Conservation (phyloP, 495 filamentous ascomycete species). For the Aspergillus asperescens region DNA sequence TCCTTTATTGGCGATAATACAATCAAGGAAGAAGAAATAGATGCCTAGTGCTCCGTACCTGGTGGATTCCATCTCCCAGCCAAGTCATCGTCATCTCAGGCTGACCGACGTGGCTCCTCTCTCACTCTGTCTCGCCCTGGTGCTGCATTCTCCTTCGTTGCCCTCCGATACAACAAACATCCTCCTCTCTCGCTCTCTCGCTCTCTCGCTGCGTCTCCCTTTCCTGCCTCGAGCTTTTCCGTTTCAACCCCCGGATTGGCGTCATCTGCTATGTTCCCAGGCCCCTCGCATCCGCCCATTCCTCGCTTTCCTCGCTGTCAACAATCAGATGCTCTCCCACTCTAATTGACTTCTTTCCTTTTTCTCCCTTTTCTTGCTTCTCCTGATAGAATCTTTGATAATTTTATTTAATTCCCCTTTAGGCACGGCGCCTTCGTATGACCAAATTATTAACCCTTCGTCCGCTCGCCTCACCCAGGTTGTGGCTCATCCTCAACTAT, state of each 20-base stretch:
- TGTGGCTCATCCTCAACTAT: background rate
- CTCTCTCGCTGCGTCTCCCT: conserved; percentile 13
- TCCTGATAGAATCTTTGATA: background rate
- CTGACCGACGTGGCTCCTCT: conserved; percentile 17
- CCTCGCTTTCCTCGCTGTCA: background rate
- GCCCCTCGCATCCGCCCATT: conserved; percentile 15
- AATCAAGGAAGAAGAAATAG: background rate
- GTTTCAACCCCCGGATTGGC: conserved; percentile 2
- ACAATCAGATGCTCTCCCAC: background rate
- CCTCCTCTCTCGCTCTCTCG: no score
- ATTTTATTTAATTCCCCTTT: conserved; percentile 7
- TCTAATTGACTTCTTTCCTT: conserved; percentile 2
- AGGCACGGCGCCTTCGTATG: conserved; percentile 8
- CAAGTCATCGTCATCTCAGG: background rate
- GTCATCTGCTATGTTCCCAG: conserved; percentile 24
- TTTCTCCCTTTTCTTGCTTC: conserved; percentile 1
- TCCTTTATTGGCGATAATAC: background rate
- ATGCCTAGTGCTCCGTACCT: no score
- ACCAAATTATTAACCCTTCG: conserved; percentile 14
- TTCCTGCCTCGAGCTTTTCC: background rate
- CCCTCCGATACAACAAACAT: conserved; percentile 16
- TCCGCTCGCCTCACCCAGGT: conserved; percentile 4
- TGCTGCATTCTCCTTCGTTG: conserved; percentile 20
- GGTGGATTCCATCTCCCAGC: no score
- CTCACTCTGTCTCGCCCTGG: background rate